Evolutionary conservation across 169 alveolate genomes (phyloP).

Genomic region (Cryptosporidium sp.): DNA sequence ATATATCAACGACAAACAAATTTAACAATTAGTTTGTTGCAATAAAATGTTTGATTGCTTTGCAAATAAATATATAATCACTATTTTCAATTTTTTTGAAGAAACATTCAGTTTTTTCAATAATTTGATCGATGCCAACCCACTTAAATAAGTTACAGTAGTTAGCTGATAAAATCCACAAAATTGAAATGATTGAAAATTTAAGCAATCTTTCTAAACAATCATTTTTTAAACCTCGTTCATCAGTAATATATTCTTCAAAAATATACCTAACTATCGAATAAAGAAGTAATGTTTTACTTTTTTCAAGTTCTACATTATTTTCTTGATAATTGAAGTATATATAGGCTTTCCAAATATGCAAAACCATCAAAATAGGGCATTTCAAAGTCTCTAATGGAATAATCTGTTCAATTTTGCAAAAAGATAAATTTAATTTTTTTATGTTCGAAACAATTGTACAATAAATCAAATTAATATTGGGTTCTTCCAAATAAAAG

Average conservation of each 20-base stretch:
- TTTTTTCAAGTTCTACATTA: neutral
- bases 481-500: neutral
- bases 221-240: neutral
- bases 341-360: neutral
- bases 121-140: neutral
- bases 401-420: neutral
- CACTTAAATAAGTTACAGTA: neutral
- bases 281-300: neutral
- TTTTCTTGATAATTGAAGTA: slow-evolving; percentile 5
- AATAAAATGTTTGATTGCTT: neutral
- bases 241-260: neutral
- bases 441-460: neutral
- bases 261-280: slow-evolving; percentile 1
- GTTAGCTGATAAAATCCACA: neutral
- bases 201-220: slow-evolving; percentile 3
- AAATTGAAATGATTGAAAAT: slow-evolving; percentile 15
- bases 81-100: slow-evolving; percentile 5
- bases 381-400: slow-evolving; percentile 3
- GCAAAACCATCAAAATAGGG: slow-evolving; percentile 8
- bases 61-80: slow-evolving; percentile 5
- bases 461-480: neutral
- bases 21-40: neutral
- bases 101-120: neutral
- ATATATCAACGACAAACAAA: neutral
- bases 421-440: neutral